These are phyloP conservation scores for Fusarium duplospermum DNA, from an alignment of 2,329 filamentous ascomycete genomes.

Conservation along the genomic window DNA sequence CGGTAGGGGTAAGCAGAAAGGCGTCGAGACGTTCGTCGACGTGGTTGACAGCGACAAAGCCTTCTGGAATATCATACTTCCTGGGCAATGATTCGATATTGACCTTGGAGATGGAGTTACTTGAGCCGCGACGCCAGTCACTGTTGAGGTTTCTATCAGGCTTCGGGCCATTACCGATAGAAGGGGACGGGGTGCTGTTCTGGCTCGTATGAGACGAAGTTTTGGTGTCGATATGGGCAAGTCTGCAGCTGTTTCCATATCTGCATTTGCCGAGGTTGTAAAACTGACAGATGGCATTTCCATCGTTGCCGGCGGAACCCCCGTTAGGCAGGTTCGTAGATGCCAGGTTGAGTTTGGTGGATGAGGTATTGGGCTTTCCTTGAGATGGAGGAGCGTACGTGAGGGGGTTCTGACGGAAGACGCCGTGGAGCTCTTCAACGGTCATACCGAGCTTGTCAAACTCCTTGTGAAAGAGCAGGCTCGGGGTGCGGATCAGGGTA, in stretches of 20 bases:
- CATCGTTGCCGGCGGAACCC: conserved; percentile 10
- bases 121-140: conserved; percentile 12
- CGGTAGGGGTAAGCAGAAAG: conserved; percentile 16
- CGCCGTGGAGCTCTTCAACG: conserved; percentile 61
- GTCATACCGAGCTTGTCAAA: conserved; percentile 63
- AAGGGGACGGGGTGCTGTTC: conserved; percentile 19
- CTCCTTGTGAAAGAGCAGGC: conserved; percentile 62
- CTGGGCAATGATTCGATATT: conserved; percentile 29
- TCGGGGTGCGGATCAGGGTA: conserved; percentile 62
- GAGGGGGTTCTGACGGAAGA: conserved; percentile 62
- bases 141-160: conserved; percentile 7
- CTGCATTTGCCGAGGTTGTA: conserved; percentile 38
- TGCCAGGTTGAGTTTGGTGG: background rate
- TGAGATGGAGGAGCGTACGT: conserved; percentile 12
- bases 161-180: conserved; percentile 12
- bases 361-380: background rate
- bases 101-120: background rate
- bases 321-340: conserved; percentile 8
- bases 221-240: conserved; percentile 27
- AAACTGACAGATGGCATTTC: conserved; percentile 27
- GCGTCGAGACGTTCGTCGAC: conserved; percentile 33
- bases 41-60: conserved; percentile 27
- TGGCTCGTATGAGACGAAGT: conserved; percentile 7
- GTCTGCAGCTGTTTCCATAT: conserved; percentile 37
- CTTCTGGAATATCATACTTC: conserved; percentile 26